Conservation (phyloP, 2,329 filamentous ascomycete genomes). For the Didymellaceae sp. region DNA sequence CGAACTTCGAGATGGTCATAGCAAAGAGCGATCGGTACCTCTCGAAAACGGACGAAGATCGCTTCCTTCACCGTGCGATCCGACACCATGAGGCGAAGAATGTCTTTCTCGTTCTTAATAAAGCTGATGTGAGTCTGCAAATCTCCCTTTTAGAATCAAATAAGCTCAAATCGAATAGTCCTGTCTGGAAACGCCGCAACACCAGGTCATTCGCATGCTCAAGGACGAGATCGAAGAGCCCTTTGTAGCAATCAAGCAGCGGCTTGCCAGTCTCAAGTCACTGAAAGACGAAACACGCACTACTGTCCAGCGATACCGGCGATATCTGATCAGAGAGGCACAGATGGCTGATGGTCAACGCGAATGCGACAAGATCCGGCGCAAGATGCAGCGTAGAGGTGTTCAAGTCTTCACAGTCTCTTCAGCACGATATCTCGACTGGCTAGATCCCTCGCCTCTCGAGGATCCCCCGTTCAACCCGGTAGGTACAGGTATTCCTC, state of each 20-base stretch:
- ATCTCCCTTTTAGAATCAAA: background rate
- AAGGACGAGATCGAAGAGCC: background rate
- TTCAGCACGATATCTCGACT: background rate
- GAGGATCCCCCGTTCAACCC: background rate
- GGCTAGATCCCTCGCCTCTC: background rate
- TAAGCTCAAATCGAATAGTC: background rate
- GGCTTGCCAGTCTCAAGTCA: background rate
- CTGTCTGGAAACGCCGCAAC: background rate
- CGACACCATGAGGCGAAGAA: conserved; percentile 3
- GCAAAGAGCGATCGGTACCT: conserved; percentile 7
- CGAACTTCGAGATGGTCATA: conserved; percentile 21
- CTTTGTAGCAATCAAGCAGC: background rate
- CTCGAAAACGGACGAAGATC: background rate
- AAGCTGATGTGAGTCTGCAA: conserved; percentile 13
- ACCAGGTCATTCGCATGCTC: background rate
- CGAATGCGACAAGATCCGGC: background rate
- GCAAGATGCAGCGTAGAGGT: conserved; percentile 9
- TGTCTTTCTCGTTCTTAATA: conserved; percentile 22
- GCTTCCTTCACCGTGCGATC: background rate
- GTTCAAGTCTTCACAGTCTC: conserved; percentile 14
- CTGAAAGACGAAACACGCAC: background rate
- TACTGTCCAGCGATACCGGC: background rate
- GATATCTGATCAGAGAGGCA: background rate
- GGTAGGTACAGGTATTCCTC: conserved; percentile 1
- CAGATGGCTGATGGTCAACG: background rate